Evolutionary conservation across 352 stramenopile genomes (phyloP).

Genomic region (Phytophthora pseudosyringae): DNA sequence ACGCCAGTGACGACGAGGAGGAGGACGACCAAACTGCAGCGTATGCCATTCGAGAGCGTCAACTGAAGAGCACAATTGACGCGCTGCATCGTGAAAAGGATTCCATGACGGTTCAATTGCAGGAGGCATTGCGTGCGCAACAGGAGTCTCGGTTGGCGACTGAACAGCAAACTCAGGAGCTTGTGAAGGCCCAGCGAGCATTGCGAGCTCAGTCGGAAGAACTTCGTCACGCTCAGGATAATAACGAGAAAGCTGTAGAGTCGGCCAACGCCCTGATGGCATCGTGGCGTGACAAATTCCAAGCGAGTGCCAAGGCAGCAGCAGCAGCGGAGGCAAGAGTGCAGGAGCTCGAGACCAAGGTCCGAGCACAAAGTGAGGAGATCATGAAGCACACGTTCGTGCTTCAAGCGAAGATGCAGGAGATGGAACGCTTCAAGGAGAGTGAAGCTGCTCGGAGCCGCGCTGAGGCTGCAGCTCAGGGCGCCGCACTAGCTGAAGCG

Average conservation of each 20-base stretch:
- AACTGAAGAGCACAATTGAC: slow-evolving; percentile 60
- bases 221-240: slow-evolving; percentile 41
- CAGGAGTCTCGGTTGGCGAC: slow-evolving; percentile 47
- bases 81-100: slow-evolving; percentile 69
- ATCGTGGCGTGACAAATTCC: slow-evolving; percentile 65
- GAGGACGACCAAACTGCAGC: slow-evolving; percentile 18
- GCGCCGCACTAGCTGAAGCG: slow-evolving; percentile 39
- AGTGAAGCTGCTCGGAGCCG: slow-evolving; percentile 46
- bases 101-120: slow-evolving; percentile 52
- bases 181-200: slow-evolving; percentile 56
- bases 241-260: slow-evolving; percentile 52
- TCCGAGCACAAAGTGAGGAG: slow-evolving; percentile 51
- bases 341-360: slow-evolving; percentile 54
- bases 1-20: slow-evolving; percentile 13
- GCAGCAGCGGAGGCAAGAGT: slow-evolving; percentile 40
- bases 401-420: slow-evolving; percentile 54
- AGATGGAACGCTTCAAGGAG: slow-evolving; percentile 63
- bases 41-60: slow-evolving; percentile 33
- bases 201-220: slow-evolving; percentile 54
- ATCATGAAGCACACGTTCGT: slow-evolving; percentile 71
- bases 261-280: slow-evolving; percentile 44
- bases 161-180: slow-evolving; percentile 67
- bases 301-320: slow-evolving; percentile 45
- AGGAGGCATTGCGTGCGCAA: slow-evolving; percentile 60
- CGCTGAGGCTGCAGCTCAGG: slow-evolving; percentile 40